Percentiles rank a stretch among this genome's conserved stretches.
phyloP scores from a whole-genome alignment of 768 basidiomycete species.

The Piloderma croceum region DNA sequence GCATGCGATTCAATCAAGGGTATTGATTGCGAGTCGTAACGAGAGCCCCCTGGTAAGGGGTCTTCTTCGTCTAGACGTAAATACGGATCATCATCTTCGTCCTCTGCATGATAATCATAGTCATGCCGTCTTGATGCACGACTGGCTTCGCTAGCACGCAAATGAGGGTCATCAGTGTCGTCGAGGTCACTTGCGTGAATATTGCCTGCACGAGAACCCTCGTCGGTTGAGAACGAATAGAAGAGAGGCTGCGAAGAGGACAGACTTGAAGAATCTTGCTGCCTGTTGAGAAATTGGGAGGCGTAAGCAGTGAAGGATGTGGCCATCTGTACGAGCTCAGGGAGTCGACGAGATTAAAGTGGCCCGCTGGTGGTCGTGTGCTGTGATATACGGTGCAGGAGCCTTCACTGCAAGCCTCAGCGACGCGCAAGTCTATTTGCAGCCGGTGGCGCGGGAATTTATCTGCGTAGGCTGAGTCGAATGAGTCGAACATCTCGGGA shows the following conservation, averaged over 20 bases:
- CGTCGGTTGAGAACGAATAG: slow-evolving; percentile 82
- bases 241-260: slow-evolving; percentile 76
- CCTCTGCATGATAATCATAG: slow-evolving; percentile 22
- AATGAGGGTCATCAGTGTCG: slow-evolving; percentile 75
- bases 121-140: slow-evolving; percentile 22
- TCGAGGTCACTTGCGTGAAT: slow-evolving; percentile 50
- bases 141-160: slow-evolving; percentile 38
- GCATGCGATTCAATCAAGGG: slow-evolving; percentile 32
- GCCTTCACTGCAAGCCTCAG: too few relatives aligned
- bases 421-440: too few relatives aligned
- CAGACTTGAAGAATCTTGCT: slow-evolving; percentile 44
- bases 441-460: too few relatives aligned
- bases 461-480: too few relatives aligned
- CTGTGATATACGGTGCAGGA: too few relatives aligned
- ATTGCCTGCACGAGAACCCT: slow-evolving; percentile 49
- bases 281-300: slow-evolving; percentile 71
- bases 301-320: slow-evolving; percentile 79
- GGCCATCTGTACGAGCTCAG: too few relatives aligned
- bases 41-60: slow-evolving; percentile 33
- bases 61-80: slow-evolving; percentile 70
- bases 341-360: too few relatives aligned
- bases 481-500: too few relatives aligned
- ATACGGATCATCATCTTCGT: slow-evolving; percentile 73
- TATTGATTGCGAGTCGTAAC: slow-evolving; percentile 30
- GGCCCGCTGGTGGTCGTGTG: too few relatives aligned